Percentiles rank a stretch among this genome's conserved stretches.
Evolutionary conservation across 2,329 filamentous ascomycete genomes (phyloP).

Genomic region (Talaromyces sp.): DNA sequence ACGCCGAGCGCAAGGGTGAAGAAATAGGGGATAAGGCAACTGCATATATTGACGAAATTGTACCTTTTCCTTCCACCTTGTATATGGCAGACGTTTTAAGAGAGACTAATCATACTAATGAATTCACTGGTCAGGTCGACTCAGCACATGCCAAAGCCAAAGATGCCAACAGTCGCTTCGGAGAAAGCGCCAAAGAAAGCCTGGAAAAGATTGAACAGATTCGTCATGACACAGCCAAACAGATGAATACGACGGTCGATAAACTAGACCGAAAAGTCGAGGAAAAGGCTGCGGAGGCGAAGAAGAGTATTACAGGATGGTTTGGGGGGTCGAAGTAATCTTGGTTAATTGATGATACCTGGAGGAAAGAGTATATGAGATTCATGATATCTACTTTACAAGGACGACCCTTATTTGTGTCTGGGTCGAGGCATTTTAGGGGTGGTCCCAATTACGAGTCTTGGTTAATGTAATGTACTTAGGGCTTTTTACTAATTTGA

Average conservation of each 20-base stretch:
- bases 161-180: conserved; percentile 52
- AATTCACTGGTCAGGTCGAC: conserved; percentile 20
- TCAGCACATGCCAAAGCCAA: conserved; percentile 58
- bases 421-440: not conserved
- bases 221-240: conserved; percentile 57
- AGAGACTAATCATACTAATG: conserved; percentile 6
- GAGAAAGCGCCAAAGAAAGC: conserved; percentile 58
- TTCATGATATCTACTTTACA: not conserved
- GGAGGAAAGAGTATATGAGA: not conserved
- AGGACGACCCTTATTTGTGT: not conserved
- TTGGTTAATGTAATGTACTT: not conserved
- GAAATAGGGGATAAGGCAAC: conserved; percentile 58
- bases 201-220: conserved; percentile 54
- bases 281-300: conserved; percentile 71
- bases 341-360: not conserved
- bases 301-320: conserved; percentile 79
- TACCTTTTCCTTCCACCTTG: conserved; percentile 38
- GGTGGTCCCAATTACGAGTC: not conserved
- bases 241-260: conserved; percentile 57
- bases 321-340: conserved; percentile 52
- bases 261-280: conserved; percentile 78
- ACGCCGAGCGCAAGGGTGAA: conserved; percentile 49
- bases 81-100: no score
- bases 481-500: not conserved
- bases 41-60: conserved; percentile 62